phyloP scores from a whole-genome alignment of 305 asterid species.

The Fraxinus angustifolia region DNA sequence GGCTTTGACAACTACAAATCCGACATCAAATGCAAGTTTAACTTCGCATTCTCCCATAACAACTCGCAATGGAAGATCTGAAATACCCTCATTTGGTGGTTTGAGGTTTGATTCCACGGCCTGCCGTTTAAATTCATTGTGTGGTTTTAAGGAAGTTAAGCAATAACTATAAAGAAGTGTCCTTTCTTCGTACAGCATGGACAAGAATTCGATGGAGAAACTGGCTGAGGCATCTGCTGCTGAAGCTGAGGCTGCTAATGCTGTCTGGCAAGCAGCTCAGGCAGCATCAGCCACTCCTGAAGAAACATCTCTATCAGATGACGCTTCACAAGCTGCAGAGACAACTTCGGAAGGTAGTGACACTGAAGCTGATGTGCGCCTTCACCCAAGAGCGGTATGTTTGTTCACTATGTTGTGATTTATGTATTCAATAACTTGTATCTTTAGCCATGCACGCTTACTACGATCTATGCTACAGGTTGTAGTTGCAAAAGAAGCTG shows the following conservation, averaged over 20 bases:
- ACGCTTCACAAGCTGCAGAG: conserved; percentile 68
- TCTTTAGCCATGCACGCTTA: conserved; percentile 18
- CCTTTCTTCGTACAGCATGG: conserved; percentile 49
- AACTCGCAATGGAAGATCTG: conserved; percentile 56
- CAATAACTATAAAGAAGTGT: not conserved
- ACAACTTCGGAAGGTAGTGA: conserved; percentile 82
- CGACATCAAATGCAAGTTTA: conserved; percentile 43
- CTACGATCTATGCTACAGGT: conserved; percentile 54
- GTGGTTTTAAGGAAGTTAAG: conserved; percentile 8
- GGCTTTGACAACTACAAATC: conserved; percentile 36
- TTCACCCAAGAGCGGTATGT: conserved; percentile 93
- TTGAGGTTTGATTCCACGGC: conserved; percentile 38
- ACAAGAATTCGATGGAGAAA: conserved; percentile 76
- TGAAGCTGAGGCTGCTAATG: conserved; percentile 95
- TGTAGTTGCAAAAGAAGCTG: conserved; percentile 95
- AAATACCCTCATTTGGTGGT: conserved; percentile 43
- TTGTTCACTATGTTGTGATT: conserved; percentile 9
- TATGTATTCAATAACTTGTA: not conserved
- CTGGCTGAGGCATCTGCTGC: conserved; percentile 97
- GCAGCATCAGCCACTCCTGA: conserved; percentile 57
- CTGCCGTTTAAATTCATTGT: conserved; percentile 15
- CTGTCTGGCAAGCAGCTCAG: conserved; percentile 93
- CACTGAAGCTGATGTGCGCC: conserved; percentile 81
- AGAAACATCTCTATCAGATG: conserved; percentile 74
- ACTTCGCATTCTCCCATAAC: conserved; percentile 36